Base-by-base conservation (phyloP, 176 grass and related monocot species). In the bread wheat (Triticum aestivum) region DNA sequence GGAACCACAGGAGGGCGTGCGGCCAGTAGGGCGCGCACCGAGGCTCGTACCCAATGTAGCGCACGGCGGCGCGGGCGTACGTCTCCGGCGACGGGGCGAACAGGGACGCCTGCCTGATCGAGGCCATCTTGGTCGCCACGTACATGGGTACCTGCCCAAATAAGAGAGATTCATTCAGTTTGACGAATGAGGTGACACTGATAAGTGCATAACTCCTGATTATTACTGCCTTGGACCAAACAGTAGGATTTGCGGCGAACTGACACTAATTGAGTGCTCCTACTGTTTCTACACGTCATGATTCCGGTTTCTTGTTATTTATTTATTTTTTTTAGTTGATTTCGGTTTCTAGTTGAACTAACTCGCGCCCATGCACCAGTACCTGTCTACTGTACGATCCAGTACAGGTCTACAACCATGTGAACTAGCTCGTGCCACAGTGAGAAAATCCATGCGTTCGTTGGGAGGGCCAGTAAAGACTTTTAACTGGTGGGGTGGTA, bases 121-220 rank as follows among this genome's bases (percentile, higher is more conserved):
- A 86, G 54, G 93, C 61, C 92, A 97, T 84, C 90, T 92, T 97
- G 18, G 95, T 97, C 51, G 92, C 92, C 76, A 89, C 95, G 15
- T 93, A 92, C 75, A 92, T 37, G 41, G 92, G 95, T 5, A 88
- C 91, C 95, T 97, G 84, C 3, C 7, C 20, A 61, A 3, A 32
- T 9, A 0, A 32, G 24, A 6, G 38, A 73, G n/a, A 27, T n/a
- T 14, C 10, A n/a, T 39, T 70, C 68, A 70, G 33, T 37, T 20
- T 8, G 54, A 59, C 7, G 6, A 3, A 58, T 58, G 52, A 58
- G 2, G 17, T 56, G 5, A 8, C 15, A 56, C 17, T 20, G 14
- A 52, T 52, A 56, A 18, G 52, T 56, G 15, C 52, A 56, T 2
- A 56, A 7, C 5, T 56, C 52, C 52, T 56, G 42, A 10, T 51